Percentiles rank a stretch among this genome's conserved stretches.
Conservation (phyloP, 2,329 filamentous ascomycete species). For the Arthrobotrys conoides region DNA sequence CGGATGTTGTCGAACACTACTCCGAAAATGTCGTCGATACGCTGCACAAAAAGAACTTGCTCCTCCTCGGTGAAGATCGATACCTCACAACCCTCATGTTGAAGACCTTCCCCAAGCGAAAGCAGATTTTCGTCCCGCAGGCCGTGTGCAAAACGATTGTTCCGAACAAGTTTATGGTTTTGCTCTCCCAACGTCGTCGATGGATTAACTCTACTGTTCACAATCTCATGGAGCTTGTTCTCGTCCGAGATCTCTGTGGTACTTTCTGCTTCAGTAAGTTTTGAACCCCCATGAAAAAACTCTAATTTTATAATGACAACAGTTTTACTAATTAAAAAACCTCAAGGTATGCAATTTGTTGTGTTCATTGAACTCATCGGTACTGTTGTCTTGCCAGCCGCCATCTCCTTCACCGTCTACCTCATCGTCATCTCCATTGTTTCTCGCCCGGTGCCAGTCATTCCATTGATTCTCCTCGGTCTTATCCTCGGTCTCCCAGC, state of each 20-base stretch:
- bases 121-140: slow-evolving; percentile 98
- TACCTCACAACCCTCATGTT: slow-evolving; percentile 98
- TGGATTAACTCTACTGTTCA: slow-evolving; percentile 99
- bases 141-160: slow-evolving; percentile 99
- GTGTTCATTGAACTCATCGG: slow-evolving; percentile 95
- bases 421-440: slow-evolving; percentile 71
- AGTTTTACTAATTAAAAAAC: slow-evolving; percentile 25
- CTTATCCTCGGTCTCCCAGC: slow-evolving; percentile 95
- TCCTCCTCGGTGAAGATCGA: slow-evolving; percentile 92
- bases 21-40: slow-evolving; percentile 99
- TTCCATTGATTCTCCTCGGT: slow-evolving; percentile 88
- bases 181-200: slow-evolving; percentile 92
- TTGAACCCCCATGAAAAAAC: not conserved
- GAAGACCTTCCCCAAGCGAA: slow-evolving; percentile 97
- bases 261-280: slow-evolving; percentile 94
- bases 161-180: slow-evolving; percentile 89
- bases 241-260: slow-evolving; percentile 95
- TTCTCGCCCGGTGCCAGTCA: slow-evolving; percentile 70
- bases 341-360: slow-evolving; percentile 86
- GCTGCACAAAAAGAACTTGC: slow-evolving; percentile 95
- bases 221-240: slow-evolving; percentile 96
- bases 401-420: slow-evolving; percentile 97
- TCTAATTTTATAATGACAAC: slow-evolving; percentile 16
- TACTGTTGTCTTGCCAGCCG: slow-evolving; percentile 93
- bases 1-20: slow-evolving; percentile 98